Conservation (phyloP, 176 grass and related monocot species). For the Eleusine indica region DNA sequence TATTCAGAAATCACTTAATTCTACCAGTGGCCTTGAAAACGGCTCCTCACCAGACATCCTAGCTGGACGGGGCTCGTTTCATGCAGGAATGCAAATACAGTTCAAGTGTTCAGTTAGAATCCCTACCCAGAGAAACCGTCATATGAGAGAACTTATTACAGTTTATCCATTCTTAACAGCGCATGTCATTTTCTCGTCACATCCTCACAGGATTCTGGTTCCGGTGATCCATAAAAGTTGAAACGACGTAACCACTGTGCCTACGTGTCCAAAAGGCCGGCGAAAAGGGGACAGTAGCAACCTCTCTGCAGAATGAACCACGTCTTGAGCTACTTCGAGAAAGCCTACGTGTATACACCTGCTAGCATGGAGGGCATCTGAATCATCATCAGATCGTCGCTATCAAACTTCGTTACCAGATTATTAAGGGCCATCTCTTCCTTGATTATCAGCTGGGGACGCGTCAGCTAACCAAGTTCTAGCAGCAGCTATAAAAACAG, state of each 20-base stretch:
- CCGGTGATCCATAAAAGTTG: not conserved
- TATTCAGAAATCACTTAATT: not conserved
- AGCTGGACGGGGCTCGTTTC: not conserved
- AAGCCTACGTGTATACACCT: not conserved
- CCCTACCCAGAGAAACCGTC: not conserved
- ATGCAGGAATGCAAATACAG: not conserved
- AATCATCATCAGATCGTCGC: not conserved
- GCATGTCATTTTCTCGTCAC: not conserved
- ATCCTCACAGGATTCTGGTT: not conserved
- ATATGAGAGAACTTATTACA: too few relatives aligned
- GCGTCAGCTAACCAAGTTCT: slow-evolving; percentile 11
- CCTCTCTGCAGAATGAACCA: not conserved
- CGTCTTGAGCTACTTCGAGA: not conserved
- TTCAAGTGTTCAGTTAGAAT: not conserved
- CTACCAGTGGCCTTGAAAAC: not conserved
- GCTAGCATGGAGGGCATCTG: not conserved
- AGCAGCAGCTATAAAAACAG: not conserved
- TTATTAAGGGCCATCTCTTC: not conserved
- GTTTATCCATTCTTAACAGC: not conserved
- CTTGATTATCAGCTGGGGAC: not conserved
- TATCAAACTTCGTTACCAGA: slow-evolving; percentile 10
- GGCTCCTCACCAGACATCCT: not conserved
- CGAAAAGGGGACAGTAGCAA: not conserved
- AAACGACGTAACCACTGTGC: not conserved
- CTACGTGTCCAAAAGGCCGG: slow-evolving; percentile 14